Percentiles rank a stretch among this genome's conserved stretches.
Evolutionary conservation across 768 basidiomycete genomes (phyloP).

Genomic region (Plicaturopsis crispa): DNA sequence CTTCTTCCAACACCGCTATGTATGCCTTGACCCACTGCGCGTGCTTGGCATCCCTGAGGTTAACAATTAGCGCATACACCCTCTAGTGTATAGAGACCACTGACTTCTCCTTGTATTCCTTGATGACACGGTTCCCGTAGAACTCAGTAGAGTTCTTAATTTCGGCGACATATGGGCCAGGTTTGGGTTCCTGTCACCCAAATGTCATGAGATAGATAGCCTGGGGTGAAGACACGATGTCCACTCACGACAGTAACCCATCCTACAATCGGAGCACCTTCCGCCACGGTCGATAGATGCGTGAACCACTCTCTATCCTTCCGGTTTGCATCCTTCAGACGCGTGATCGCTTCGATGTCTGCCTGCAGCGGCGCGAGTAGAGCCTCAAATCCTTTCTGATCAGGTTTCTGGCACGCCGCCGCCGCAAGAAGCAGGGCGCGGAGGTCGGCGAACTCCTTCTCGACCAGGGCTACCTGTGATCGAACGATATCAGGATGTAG

Average conservation of each 20-base stretch:
- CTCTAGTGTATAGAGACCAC: too few species aligned
- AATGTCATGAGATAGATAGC: not conserved
- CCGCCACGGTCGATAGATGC: slow-evolving; percentile 75
- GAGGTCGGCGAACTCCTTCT: slow-evolving; percentile 59
- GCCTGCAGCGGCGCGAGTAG: slow-evolving; percentile 64
- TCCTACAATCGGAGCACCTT: slow-evolving; percentile 73
- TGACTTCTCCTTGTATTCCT: slow-evolving; percentile 90
- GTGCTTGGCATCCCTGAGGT: slow-evolving; percentile 74
- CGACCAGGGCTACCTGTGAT: slow-evolving; percentile 57
- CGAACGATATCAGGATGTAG: slow-evolving; percentile 1
- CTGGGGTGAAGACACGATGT: not conserved
- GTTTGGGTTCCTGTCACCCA: slow-evolving; percentile 61
- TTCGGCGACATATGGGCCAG: slow-evolving; percentile 71
- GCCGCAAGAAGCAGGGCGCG: slow-evolving; percentile 62
- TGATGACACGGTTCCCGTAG: slow-evolving; percentile 85
- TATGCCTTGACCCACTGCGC: slow-evolving; percentile 83
- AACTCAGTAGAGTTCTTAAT: slow-evolving; percentile 83
- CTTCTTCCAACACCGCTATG: slow-evolving; percentile 62
- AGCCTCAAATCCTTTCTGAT: slow-evolving; percentile 44
- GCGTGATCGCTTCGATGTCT: slow-evolving; percentile 69
- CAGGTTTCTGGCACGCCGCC: slow-evolving; percentile 74
- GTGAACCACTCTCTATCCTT: slow-evolving; percentile 77
- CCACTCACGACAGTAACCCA: slow-evolving; percentile 80
- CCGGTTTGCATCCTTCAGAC: slow-evolving; percentile 74
- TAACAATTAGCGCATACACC: slow-evolving; percentile 6